Percentiles rank a stretch among this genome's conserved stretches.
Evolutionary conservation across 176 grass and related monocot species (phyloP).

Genomic region (Oryza officinalis): DNA sequence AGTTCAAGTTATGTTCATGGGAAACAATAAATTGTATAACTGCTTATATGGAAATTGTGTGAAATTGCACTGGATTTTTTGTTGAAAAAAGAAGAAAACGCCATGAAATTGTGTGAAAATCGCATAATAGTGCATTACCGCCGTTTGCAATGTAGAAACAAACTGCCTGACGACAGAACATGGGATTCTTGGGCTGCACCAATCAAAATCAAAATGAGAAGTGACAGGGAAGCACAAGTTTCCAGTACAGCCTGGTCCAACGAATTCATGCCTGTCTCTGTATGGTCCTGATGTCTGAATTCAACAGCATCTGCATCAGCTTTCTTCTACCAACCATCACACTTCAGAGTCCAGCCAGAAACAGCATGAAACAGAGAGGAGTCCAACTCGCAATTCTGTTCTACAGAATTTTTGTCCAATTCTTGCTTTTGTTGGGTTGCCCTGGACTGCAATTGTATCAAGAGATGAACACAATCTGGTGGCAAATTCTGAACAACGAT

Average conservation of each 20-base stretch:
- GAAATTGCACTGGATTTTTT: no score
- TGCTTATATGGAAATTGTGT: not conserved
- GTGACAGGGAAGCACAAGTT: not conserved
- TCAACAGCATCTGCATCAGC: not conserved
- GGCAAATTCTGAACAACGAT: not conserved
- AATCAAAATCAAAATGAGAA: not conserved
- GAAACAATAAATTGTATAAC: no score
- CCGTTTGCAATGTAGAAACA: not conserved
- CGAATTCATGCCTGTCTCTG: not conserved
- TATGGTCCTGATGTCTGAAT: not conserved
- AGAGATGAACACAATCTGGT: not conserved
- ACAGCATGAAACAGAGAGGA: not conserved
- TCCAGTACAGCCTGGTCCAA: conserved; percentile 24
- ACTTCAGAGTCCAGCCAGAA: not conserved
- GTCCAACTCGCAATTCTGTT: not conserved
- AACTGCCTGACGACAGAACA: not conserved
- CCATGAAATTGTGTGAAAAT: no score
- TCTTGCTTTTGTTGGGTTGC: not conserved
- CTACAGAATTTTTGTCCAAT: not conserved
- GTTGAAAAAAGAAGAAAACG: no score
- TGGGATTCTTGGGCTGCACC: not conserved
- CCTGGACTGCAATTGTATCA: not conserved
- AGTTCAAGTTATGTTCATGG: no score
- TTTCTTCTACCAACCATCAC: not conserved
- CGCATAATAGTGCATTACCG: not conserved